Evolutionary conservation across 208 protist species (phyloP).

Genomic region (Crithidia expoeki): DNA sequence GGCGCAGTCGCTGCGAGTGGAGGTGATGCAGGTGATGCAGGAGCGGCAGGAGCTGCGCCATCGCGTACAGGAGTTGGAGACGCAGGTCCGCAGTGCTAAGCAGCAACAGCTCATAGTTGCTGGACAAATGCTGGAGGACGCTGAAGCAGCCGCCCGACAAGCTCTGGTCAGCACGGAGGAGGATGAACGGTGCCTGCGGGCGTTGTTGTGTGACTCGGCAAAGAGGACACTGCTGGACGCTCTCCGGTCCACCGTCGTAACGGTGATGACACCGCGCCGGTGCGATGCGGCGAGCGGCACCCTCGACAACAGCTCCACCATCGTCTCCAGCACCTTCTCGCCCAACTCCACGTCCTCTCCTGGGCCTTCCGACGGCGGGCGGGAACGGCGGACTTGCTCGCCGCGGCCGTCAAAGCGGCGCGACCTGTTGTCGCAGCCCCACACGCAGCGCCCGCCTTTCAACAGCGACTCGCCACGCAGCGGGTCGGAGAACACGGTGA

Average conservation of each 20-base stretch:
- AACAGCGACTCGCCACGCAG: slow-evolving; percentile 3
- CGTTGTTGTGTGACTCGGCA: not conserved
- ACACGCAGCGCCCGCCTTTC: slow-evolving; percentile 10
- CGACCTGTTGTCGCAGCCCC: slow-evolving; percentile 6
- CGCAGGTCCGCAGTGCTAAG: not conserved
- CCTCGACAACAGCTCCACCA: slow-evolving; percentile 1
- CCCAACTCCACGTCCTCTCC: slow-evolving; percentile 13
- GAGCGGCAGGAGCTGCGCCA: slow-evolving; percentile 16
- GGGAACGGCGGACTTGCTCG: slow-evolving; percentile 14
- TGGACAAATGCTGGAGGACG: not conserved
- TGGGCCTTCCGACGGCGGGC: slow-evolving; percentile 18
- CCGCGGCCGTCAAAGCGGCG: slow-evolving; percentile 26
- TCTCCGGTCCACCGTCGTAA: not conserved
- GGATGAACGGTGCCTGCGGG: not conserved
- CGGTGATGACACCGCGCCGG: slow-evolving; percentile 6
- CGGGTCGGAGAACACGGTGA: not conserved
- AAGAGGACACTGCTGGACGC: not conserved
- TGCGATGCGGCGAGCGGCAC: slow-evolving; percentile 10
- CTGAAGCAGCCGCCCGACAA: slow-evolving; percentile 2
- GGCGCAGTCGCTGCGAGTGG: slow-evolving; percentile 20
- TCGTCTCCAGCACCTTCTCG: slow-evolving; percentile 15
- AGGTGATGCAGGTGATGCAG: slow-evolving; percentile 21
- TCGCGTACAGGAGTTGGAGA: slow-evolving; percentile 20
- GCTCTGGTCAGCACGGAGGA: not conserved
- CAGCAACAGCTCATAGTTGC: not conserved